Base-by-base conservation (phyloP, 495 filamentous ascomycete species). In the Halenospora varia region DNA sequence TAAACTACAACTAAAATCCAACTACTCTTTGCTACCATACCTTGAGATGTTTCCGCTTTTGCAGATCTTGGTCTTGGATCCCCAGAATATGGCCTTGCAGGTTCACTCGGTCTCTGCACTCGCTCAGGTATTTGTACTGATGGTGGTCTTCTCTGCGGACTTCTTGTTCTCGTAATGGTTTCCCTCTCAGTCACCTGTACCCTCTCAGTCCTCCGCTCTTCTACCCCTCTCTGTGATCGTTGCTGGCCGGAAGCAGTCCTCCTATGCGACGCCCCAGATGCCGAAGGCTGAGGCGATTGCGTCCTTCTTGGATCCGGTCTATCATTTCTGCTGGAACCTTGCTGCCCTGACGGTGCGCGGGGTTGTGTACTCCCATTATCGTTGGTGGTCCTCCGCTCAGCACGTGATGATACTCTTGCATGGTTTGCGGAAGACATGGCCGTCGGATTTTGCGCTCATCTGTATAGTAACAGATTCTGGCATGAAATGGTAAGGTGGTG, bases 121-220 rank as follows among this genome's bases (percentile, higher is more conserved):
- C 64, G 56, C 39, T 20, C 11, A 13, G 40, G 46, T 53, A 64
- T 53, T 57, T 61, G 56, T 51, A 60, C 57, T 20, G 75, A 72
- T 22, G 68, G 73, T 1, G 79, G 68, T 42, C 82, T 77, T 68
- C 87, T 86, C 51, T 85, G 77, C 6, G 88, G 83, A 62, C 86
- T 90, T 66, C 78, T 79, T 18, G 81, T 79, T 56, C 85, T 77
- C 11, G 83, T 80, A 48, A 85, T 60, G 44, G 78, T 86, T 59
- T 91, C 87, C 60, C 79, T 79, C 8, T 82, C 86, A 10, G 87
- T 85, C 49, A 88, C 70, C 55, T 82, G 77, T 23, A 71, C 65
- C 60, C 76, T 82, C 68, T 82, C 82, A 11, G 62, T 73, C 24
- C 70, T 59, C 49, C 71, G 25, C 48, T 68, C 66, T 23, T 66